Evolutionary conservation across 345 rosid genomes (phyloP).

Genomic region (Schrenkiella parvula): DNA sequence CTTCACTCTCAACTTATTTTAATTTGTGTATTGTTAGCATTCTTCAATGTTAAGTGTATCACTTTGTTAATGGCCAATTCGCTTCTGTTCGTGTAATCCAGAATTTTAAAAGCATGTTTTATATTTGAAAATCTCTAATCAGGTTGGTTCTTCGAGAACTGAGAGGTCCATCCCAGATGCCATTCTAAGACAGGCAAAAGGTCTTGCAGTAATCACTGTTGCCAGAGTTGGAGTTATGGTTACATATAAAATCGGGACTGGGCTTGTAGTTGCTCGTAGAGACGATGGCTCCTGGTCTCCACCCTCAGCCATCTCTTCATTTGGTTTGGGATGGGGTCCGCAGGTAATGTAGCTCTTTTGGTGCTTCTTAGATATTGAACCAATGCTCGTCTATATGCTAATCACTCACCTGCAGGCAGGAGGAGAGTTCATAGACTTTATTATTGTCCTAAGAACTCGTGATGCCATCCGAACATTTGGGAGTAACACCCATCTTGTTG

Average conservation of each 20-base stretch:
- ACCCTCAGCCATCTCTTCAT: constrained; percentile 88
- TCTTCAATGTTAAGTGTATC: neutral
- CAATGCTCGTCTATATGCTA: neutral
- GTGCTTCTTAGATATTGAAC: neutral
- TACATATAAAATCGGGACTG: constrained; percentile 90
- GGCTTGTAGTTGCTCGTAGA: constrained; percentile 79
- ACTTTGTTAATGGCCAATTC: neutral
- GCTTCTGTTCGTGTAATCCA: neutral
- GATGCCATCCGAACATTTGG: constrained; percentile 87
- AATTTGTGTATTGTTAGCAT: neutral
- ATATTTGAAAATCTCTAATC: constrained; percentile 15
- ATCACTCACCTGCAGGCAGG: constrained; percentile 62
- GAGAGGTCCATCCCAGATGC: constrained; percentile 86
- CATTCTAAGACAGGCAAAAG: constrained; percentile 75
- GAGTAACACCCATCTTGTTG: constrained; percentile 71
- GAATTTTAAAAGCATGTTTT: neutral
- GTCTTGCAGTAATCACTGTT: constrained; percentile 83
- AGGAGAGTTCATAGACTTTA: constrained; percentile 94
- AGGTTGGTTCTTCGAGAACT: constrained; percentile 75
- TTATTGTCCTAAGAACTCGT: constrained; percentile 73
- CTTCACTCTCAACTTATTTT: neutral
- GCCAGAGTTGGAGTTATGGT: constrained; percentile 88
- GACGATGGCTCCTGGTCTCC: constrained; percentile 98
- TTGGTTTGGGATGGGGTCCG: constrained; percentile 98
- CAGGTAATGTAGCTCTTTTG: constrained; percentile 48